Evolutionary conservation across 495 filamentous ascomycete genomes (phyloP), one percentile per base, ranked within the genome.

Genomic region (Neurospora sp.): DNA sequence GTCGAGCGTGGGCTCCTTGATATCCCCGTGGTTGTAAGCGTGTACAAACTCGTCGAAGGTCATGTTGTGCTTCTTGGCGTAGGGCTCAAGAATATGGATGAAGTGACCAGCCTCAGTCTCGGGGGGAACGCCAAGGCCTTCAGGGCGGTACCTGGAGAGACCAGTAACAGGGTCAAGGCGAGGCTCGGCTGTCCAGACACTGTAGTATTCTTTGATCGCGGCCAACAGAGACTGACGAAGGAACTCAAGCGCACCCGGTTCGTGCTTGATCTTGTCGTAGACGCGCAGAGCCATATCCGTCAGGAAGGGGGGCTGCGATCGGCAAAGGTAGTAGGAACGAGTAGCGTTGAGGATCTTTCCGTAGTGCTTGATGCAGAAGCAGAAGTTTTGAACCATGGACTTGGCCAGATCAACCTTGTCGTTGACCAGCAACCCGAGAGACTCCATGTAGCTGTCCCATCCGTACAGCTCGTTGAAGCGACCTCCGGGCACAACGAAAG

Each of bases 361-460:
- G 79, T 99, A 99, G 82, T 99, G 96, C 82, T 93, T 90, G 82
- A 99, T 98, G 83, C 93, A 94, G 83, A 99, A 99, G 81, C 92
- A 94, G 82, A 98, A 98, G 83, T 99, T 95, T 75, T 88, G 83
- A 40, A 98, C 93, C 93, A 98, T 98, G 35, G 91, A 87, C 82
- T 97, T 96, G 71, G 92, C 93, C 46, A 99, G 83, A 77, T 97
- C 88, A 42, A 91, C 89, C 68, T 91, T 91, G 77, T 92, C 91
- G 78, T 94, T 91, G 73, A 90, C 89, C 46, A 98, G 81, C 74
- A 99, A 85, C 5, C 94, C 94, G 11, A 98, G 84, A 9, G 94
- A 93, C 76, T 93, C 93, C 92, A 99, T 97, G 83, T 97, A 98
- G 78, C 93, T 96, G 80, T 99, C 96, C 96, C 96, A 99, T 18